These are phyloP conservation scores for Colletotrichum sp. DNA, from an alignment of 2,329 filamentous ascomycete genomes.

Conservation along the genomic window DNA sequence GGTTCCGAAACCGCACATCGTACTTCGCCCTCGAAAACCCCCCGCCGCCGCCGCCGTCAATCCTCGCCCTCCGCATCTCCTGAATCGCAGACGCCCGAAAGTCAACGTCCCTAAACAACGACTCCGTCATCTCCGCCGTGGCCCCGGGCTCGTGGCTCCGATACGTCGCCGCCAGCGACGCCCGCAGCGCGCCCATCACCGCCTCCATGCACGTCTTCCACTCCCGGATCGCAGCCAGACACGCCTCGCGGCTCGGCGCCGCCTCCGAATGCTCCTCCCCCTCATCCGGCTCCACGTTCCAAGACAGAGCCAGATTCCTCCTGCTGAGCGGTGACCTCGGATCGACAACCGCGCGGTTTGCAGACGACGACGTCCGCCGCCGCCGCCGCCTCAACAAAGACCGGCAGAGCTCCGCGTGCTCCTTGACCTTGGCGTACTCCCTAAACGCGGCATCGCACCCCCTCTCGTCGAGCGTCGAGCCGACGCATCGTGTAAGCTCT, in stretches of 20 bases:
- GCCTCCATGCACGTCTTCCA: conserved; percentile 49
- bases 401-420: background rate
- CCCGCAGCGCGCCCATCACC: conserved; percentile 44
- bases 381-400: background rate
- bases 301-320: background rate
- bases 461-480: conserved; percentile 33
- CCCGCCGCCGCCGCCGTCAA: conserved; percentile 44
- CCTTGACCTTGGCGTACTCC: conserved; percentile 44
- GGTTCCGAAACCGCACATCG: conserved; percentile 52
- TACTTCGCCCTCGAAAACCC: conserved; percentile 46
- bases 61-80: conserved; percentile 50
- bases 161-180: conserved; percentile 49
- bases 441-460: conserved; percentile 50
- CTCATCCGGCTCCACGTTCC: background rate
- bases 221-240: conserved; percentile 43
- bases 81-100: conserved; percentile 47
- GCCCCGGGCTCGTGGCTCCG: conserved; percentile 48
- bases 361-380: background rate
- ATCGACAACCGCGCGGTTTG: background rate
- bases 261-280: conserved; percentile 18
- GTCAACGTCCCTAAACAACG: conserved; percentile 44
- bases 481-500: conserved; percentile 38
- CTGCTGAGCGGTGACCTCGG: background rate
- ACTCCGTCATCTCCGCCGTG: conserved; percentile 45
- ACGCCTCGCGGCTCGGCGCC: conserved; percentile 27